These are phyloP conservation scores for Penicillium nordicum DNA, from an alignment of 2,329 filamentous ascomycete species.

Conservation along the genomic window DNA sequence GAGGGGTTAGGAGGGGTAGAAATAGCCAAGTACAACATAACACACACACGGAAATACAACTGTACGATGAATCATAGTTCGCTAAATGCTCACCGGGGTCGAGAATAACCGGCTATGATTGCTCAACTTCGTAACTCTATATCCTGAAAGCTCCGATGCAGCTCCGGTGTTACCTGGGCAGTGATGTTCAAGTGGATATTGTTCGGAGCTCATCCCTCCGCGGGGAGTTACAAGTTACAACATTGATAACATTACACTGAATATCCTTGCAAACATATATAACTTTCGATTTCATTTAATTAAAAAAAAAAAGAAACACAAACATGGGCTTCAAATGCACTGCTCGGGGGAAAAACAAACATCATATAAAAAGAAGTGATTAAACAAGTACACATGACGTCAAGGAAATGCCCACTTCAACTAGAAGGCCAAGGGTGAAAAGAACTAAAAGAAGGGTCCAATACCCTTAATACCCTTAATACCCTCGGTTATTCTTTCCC, in stretches of 20 bases:
- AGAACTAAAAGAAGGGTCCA: not conserved
- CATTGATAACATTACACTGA: not conserved
- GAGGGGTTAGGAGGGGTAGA: conserved; percentile 18
- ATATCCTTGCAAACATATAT: not conserved
- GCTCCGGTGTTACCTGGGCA: not conserved
- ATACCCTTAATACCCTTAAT: not conserved
- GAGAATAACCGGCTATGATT: conserved; percentile 10
- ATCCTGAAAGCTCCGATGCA: not conserved
- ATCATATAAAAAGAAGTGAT: conserved; percentile 9
- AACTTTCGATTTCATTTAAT: not conserved
- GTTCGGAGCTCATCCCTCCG: conserved; percentile 3
- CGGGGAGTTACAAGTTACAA: no score
- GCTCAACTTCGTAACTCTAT: conserved; percentile 12
- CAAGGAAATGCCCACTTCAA: not conserved
- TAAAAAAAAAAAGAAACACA: not conserved
- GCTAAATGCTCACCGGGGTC: conserved; percentile 13
- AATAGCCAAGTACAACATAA: conserved; percentile 7
- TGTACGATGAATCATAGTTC: not conserved
- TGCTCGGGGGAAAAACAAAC: conserved; percentile 3
- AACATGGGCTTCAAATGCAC: conserved; percentile 22
- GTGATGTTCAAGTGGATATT: not conserved
- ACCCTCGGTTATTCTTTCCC: not conserved
- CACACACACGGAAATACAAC: not conserved
- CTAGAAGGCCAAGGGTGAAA: not conserved
- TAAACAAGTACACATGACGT: conserved; percentile 13